Evolutionary conservation across 208 protist species (phyloP).

Genomic region (Lotmaria passim): DNA sequence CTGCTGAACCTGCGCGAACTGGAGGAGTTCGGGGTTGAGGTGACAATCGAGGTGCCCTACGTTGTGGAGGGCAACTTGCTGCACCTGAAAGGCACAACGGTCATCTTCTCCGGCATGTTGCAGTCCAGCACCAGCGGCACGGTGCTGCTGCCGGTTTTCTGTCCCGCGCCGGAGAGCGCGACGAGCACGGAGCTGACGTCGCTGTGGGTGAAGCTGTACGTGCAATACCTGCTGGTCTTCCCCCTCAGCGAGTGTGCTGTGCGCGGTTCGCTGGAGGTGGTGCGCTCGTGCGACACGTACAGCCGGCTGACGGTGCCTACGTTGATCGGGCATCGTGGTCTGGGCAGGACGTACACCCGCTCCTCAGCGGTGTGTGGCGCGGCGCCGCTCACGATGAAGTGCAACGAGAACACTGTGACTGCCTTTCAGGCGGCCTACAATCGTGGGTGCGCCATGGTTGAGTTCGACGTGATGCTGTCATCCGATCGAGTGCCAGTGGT

Average conservation of each 20-base stretch:
- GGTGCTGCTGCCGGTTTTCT: constrained; percentile 38
- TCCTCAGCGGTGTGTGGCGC: constrained; percentile 12
- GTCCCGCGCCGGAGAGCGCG: constrained; percentile 22
- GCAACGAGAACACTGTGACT: constrained; percentile 80
- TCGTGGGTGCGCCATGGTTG: constrained; percentile 76
- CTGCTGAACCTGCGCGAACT: constrained; percentile 43
- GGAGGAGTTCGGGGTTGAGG: constrained; percentile 43
- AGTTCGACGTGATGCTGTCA: constrained; percentile 89
- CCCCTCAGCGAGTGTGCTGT: constrained; percentile 44
- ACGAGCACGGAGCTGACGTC: constrained; percentile 20
- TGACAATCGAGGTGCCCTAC: constrained; percentile 46
- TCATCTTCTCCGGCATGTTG: constrained; percentile 52
- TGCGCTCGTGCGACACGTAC: constrained; percentile 65
- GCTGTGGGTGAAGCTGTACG: constrained; percentile 58
- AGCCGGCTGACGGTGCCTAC: constrained; percentile 59
- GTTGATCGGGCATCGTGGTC: constrained; percentile 78
- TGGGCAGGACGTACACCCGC: constrained; percentile 84
- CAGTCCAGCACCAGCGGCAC: constrained; percentile 44
- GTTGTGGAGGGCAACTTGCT: constrained; percentile 21
- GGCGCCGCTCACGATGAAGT: constrained; percentile 43
- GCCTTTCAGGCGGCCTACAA: constrained; percentile 74
- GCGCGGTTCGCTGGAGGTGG: constrained; percentile 47
- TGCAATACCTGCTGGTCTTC: constrained; percentile 70
- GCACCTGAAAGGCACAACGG: constrained; percentile 28
- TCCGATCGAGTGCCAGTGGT: constrained; percentile 73